Evolutionary conservation across 2,329 filamentous ascomycete species (phyloP).

Genomic region (Arthrobotrys sphaeroides): DNA sequence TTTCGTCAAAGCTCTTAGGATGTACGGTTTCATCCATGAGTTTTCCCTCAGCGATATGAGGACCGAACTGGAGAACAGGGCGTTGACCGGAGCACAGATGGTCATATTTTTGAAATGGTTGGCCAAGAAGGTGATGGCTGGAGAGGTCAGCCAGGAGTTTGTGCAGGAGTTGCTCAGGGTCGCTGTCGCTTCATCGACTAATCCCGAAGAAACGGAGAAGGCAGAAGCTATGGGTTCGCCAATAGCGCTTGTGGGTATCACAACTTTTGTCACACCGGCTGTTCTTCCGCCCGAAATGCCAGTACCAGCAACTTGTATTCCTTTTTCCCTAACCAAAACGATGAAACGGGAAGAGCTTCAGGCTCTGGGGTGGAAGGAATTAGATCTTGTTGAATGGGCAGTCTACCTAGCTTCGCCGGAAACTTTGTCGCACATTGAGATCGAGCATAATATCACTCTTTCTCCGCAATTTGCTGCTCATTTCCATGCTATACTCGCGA

Average conservation of each 20-base stretch:
- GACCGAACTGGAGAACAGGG: slow-evolving; percentile 80
- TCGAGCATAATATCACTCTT: slow-evolving; percentile 75
- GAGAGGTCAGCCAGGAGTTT: slow-evolving; percentile 75
- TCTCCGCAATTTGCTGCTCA: slow-evolving; percentile 78
- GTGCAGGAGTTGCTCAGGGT: slow-evolving; percentile 78
- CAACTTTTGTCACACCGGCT: slow-evolving; percentile 76
- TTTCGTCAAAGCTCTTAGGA: slow-evolving; percentile 81
- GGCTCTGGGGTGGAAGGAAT: slow-evolving; percentile 83
- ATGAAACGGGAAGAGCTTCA: slow-evolving; percentile 75
- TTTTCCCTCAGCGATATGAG: slow-evolving; percentile 89
- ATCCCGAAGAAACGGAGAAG: slow-evolving; percentile 47
- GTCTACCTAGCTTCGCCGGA: slow-evolving; percentile 75
- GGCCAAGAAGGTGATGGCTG: slow-evolving; percentile 74
- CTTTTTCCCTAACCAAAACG: slow-evolving; percentile 80
- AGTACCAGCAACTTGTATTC: slow-evolving; percentile 81
- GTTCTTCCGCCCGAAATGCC: slow-evolving; percentile 84
- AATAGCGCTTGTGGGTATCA: slow-evolving; percentile 78
- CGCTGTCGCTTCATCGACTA: slow-evolving; percentile 71
- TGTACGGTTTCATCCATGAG: slow-evolving; percentile 85
- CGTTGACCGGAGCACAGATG: slow-evolving; percentile 80
- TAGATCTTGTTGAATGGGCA: slow-evolving; percentile 87
- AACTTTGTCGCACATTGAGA: slow-evolving; percentile 67
- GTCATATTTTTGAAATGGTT: slow-evolving; percentile 86
- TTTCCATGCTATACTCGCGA: slow-evolving; percentile 82
- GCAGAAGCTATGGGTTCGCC: slow-evolving; percentile 69